Conservation (phyloP, 2,329 filamentous ascomycete species). For the Aureobasidium sp. region DNA sequence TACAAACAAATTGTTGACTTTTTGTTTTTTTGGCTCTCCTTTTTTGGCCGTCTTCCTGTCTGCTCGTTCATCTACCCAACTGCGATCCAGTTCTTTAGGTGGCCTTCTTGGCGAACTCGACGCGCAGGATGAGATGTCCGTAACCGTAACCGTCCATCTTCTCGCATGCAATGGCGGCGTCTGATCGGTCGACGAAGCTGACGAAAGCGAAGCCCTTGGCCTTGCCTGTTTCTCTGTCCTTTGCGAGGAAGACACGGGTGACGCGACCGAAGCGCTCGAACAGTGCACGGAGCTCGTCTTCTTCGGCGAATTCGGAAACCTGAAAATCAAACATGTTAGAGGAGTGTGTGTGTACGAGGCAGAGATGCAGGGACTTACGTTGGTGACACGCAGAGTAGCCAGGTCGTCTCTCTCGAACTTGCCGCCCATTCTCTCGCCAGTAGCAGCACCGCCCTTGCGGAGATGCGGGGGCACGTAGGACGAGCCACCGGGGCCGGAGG, state of each 20-base stretch:
- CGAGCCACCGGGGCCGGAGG: slow-evolving; percentile 49
- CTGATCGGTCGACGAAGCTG: slow-evolving; percentile 82
- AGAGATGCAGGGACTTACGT: slow-evolving; percentile 57
- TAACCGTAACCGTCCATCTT: slow-evolving; percentile 97
- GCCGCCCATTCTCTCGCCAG: slow-evolving; percentile 77
- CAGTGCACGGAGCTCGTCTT: slow-evolving; percentile 90
- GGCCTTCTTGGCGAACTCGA: slow-evolving; percentile 73
- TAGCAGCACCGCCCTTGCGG: slow-evolving; percentile 59
- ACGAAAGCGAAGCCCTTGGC: slow-evolving; percentile 99
- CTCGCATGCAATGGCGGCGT: slow-evolving; percentile 86
- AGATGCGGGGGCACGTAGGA: slow-evolving; percentile 94
- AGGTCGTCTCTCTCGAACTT: slow-evolving; percentile 97
- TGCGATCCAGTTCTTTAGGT: slow-evolving; percentile 21
- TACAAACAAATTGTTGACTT: not conserved
- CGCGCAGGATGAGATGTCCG: slow-evolving; percentile 77
- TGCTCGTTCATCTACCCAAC: not conserved
- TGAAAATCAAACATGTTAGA: slow-evolving; percentile 29
- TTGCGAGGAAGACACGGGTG: slow-evolving; percentile 94
- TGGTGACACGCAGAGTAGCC: slow-evolving; percentile 93
- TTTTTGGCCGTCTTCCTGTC: not conserved
- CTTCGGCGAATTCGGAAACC: slow-evolving; percentile 96
- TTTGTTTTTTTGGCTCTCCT: not conserved
- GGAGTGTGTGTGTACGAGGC: not conserved
- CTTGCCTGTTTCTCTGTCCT: slow-evolving; percentile 90
- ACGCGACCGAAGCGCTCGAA: slow-evolving; percentile 97